Percentiles rank a stretch among this genome's conserved stretches.
Evolutionary conservation across 371 early-diverging fungal genomes (phyloP).

Genomic region (Mortierella sp.): DNA sequence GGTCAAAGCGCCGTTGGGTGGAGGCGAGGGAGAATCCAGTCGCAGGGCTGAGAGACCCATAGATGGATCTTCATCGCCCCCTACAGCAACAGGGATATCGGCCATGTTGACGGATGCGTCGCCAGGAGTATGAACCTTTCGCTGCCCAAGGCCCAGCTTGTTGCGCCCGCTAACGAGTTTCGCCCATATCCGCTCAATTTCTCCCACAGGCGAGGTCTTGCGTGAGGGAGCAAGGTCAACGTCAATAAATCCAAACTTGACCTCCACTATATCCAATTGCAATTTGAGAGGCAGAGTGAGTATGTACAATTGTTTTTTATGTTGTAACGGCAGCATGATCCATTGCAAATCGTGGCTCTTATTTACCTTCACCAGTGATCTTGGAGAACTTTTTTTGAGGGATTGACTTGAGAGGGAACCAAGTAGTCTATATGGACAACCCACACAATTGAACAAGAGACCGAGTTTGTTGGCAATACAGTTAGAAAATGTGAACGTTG

Average conservation of each 20-base stretch:
- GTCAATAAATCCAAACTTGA: conserved; percentile 56
- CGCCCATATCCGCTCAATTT: conserved; percentile 31
- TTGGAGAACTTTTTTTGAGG: conserved; percentile 48
- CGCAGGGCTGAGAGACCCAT: conserved; percentile 26
- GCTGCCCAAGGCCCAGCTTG: conserved; percentile 48
- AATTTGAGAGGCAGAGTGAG: background rate
- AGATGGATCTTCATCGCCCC: conserved; percentile 29
- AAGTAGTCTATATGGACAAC: conserved; percentile 24
- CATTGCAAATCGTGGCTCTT: background rate
- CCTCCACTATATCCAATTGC: conserved; percentile 21
- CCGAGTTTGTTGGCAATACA: background rate
- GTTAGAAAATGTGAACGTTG: background rate
- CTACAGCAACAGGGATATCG: conserved; percentile 44
- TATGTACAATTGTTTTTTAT: background rate
- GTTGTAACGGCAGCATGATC: background rate
- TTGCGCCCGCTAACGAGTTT: conserved; percentile 40
- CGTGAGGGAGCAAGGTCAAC: conserved; percentile 25
- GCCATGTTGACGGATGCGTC: conserved; percentile 30
- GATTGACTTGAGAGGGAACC: conserved; percentile 43
- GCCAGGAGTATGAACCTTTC: conserved; percentile 34
- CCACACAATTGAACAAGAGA: background rate
- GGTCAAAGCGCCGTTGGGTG: conserved; percentile 20
- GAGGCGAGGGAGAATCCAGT: conserved; percentile 41
- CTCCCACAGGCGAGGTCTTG: conserved; percentile 13
- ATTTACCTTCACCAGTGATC: conserved; percentile 49